These are phyloP conservation scores for Cudoniella acicularis DNA, from an alignment of 495 filamentous ascomycete species.

Conservation along the genomic window DNA sequence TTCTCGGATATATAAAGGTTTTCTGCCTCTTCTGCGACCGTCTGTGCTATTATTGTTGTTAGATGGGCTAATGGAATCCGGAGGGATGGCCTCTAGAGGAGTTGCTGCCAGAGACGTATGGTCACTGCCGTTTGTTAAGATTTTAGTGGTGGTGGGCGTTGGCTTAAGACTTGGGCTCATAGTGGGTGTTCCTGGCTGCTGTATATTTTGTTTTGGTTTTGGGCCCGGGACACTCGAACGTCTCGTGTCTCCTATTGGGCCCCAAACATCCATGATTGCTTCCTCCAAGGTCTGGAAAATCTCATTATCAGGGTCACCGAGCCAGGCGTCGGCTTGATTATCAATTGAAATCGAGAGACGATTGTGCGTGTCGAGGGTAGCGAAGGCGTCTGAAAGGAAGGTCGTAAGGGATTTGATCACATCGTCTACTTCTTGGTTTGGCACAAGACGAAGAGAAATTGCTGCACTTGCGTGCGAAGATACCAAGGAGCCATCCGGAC, in stretches of 20 bases:
- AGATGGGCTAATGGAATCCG: neutral
- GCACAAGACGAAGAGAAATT: conserved; percentile 87
- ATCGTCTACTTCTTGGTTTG: conserved; percentile 79
- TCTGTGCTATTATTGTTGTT: neutral
- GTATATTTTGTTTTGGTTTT: conserved; percentile 29
- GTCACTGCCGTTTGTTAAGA: conserved; percentile 46
- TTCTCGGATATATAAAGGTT: conserved; percentile 88
- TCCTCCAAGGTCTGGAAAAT: conserved; percentile 86
- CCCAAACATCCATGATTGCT: conserved; percentile 83
- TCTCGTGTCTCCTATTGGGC: conserved; percentile 35
- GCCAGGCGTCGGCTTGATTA: conserved; percentile 92
- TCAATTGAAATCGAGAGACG: conserved; percentile 78
- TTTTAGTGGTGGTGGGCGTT: conserved; percentile 53
- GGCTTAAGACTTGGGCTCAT: conserved; percentile 36
- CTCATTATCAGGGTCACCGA: conserved; percentile 85
- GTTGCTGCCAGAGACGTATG: conserved; percentile 28
- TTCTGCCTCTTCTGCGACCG: conserved; percentile 29
- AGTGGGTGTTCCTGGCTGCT: conserved; percentile 31
- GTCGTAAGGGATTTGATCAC: conserved; percentile 61
- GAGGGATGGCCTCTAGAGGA: conserved; percentile 7
- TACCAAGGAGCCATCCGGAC: conserved; percentile 82
- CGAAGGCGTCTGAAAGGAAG: conserved; percentile 71
- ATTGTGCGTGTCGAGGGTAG: conserved; percentile 70
- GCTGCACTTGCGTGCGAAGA: conserved; percentile 79
- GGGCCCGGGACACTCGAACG: conserved; percentile 22